Conservation (phyloP, 768 basidiomycete genomes). For the Kwoniella dendrophila region DNA sequence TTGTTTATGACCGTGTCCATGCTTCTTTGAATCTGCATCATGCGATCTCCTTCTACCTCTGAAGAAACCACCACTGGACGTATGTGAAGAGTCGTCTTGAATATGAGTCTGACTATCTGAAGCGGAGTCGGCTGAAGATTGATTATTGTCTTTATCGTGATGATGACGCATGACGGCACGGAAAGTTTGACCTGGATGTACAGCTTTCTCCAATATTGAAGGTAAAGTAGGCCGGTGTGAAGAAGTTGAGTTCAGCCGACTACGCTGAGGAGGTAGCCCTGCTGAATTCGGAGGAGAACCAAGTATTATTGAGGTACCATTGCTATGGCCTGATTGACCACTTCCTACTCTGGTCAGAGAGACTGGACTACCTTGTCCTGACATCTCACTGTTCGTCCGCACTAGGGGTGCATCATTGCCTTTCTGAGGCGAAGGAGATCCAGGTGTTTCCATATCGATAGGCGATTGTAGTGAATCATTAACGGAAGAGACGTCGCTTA, state of each 20-base stretch:
- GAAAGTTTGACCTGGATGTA: constrained; percentile 54
- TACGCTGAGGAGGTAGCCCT: constrained; percentile 1
- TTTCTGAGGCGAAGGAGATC: constrained; percentile 17
- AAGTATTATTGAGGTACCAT: constrained; percentile 11
- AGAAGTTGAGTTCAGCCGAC: constrained; percentile 27
- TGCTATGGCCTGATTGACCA: constrained; percentile 13
- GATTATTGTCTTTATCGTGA: constrained; percentile 18
- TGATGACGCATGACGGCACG: constrained; percentile 44
- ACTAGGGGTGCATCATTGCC: constrained; percentile 1
- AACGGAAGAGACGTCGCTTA: constrained; percentile 12
- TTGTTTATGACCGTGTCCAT: constrained; percentile 27
- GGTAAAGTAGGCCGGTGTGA: constrained; percentile 57
- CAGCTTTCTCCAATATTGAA: constrained; percentile 58
- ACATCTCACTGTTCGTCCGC: not conserved
- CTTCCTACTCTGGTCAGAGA: constrained; percentile 8
- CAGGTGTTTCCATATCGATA: constrained; percentile 9
- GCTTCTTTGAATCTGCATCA: not conserved
- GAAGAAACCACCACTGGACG: constrained; percentile 25
- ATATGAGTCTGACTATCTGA: not conserved
- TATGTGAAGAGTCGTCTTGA: constrained; percentile 4
- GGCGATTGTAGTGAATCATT: constrained; percentile 13
- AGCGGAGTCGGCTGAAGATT: constrained; percentile 13
- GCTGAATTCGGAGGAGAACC: constrained; percentile 15
- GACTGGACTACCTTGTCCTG: not conserved
- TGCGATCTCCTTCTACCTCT: constrained; percentile 30